Evolutionary conservation across 2,329 filamentous ascomycete genomes (phyloP).

Genomic region (Aspergillus pseudoglaucus): DNA sequence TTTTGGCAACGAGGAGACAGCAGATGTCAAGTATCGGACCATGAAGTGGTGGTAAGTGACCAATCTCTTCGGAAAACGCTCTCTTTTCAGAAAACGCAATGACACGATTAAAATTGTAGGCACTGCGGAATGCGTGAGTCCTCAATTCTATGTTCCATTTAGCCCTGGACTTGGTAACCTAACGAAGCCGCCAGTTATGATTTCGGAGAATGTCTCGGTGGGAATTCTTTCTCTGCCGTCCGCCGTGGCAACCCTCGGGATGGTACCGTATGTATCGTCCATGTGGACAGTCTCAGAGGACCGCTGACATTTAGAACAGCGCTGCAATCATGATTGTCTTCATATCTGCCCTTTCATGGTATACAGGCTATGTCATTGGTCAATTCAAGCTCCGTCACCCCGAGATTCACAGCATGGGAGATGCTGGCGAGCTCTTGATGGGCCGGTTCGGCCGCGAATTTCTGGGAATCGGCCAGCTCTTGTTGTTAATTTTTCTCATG

Average conservation of each 20-base stretch:
- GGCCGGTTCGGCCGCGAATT: slow-evolving; percentile 58
- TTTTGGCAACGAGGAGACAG: slow-evolving; percentile 32
- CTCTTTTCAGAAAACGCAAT: too few species aligned
- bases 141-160: too few species aligned
- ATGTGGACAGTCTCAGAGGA: neutral
- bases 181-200: slow-evolving; percentile 39
- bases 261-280: slow-evolving; percentile 43
- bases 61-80: too few species aligned
- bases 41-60: slow-evolving; percentile 38
- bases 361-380: slow-evolving; percentile 55
- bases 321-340: slow-evolving; percentile 49
- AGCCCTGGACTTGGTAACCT: too few species aligned
- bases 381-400: slow-evolving; percentile 54
- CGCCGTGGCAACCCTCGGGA: slow-evolving; percentile 48
- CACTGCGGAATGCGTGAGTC: slow-evolving; percentile 33
- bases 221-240: slow-evolving; percentile 53
- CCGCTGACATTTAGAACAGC: neutral
- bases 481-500: slow-evolving; percentile 63
- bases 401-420: slow-evolving; percentile 59
- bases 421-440: slow-evolving; percentile 57
- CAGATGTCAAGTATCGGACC: slow-evolving; percentile 45
- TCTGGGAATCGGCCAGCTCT: slow-evolving; percentile 53
- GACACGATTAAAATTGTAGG: slow-evolving; percentile 10
- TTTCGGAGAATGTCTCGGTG: slow-evolving; percentile 54
- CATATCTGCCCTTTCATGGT: slow-evolving; percentile 52